Base-by-base conservation (phyloP, 2,329 filamentous ascomycete genomes). In the Pseudofabraea citricarpa region DNA sequence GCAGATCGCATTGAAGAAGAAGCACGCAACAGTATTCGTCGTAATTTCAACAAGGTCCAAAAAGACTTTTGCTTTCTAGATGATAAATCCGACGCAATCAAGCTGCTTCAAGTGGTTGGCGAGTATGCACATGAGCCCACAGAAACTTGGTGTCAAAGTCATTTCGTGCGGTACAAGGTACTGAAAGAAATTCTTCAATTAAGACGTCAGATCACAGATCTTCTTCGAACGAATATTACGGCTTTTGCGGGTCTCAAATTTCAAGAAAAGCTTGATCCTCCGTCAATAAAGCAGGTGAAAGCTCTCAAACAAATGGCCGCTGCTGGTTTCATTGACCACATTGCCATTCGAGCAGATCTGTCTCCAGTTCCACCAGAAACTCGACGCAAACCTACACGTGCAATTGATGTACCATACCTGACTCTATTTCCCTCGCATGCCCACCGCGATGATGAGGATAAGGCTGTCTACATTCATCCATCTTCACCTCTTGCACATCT, bases 261-360 rank as follows among this genome's bases (percentile, higher is more conserved):
- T 51, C 64, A 73, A 43, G 77, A 81, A 22, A 74, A 72, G 54
- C 69, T 85, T 3, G 70, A 75, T 37, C 71, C 73, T 0, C 81
- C 81, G 0, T 77, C 78, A 0, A 69, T 81, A 6, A 85, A 82
- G 52, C 84, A 90, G 58, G 71, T 94, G 21, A 82, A 83, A 36
- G 81, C 88, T 1, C 72, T 98, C 21, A 95, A 94, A 63, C 88
- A 96, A 60, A 94, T 97, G 68, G 82, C 88, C 18, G 88, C 91
- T 0, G 85, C 89, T 0, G 93, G 91, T 1, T 97, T 96, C 68
- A 81, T 97, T 57, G 93, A 98, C 64, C 87, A 96, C 54, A 78
- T 98, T 31, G 93, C 93, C 36, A 90, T 97, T 54, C 87, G 93
- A 47, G 88, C 87, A 4, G 91, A 98, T 63, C 71, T 89, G n/a